Evolutionary conservation across 2,329 filamentous ascomycete genomes (phyloP).

Genomic region (Sporothrix luriei): DNA sequence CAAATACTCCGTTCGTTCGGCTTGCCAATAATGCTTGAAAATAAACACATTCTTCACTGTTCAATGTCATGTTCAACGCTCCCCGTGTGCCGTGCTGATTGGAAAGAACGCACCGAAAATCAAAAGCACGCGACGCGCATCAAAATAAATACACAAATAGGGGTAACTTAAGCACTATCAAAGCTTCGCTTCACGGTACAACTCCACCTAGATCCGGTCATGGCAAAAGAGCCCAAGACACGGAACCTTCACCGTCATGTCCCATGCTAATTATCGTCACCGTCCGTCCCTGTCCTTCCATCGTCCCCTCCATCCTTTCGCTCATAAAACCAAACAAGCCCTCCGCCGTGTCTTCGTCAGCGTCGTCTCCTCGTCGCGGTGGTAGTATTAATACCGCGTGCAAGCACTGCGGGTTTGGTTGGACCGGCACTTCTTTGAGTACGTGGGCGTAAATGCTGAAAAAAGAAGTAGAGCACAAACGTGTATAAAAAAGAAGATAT

Average conservation of each 20-base stretch:
- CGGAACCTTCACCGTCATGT: background rate
- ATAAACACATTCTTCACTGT: background rate
- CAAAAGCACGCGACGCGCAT: background rate
- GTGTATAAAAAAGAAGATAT: slow-evolving; percentile 25
- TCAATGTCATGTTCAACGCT: background rate
- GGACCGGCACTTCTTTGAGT: slow-evolving; percentile 25
- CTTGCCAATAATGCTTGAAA: background rate
- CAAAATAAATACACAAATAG: background rate
- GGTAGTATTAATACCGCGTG: slow-evolving; percentile 31
- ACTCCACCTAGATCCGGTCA: background rate
- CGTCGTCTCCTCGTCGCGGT: slow-evolving; percentile 28
- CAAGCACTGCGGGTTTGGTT: slow-evolving; percentile 30
- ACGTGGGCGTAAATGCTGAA: slow-evolving; percentile 13
- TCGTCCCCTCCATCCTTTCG: background rate
- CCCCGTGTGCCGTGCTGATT: slow-evolving; percentile 12
- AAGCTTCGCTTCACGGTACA: background rate
- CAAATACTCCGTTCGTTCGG: background rate
- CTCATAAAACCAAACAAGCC: slow-evolving; percentile 20
- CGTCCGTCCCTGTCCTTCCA: background rate
- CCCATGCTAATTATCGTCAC: background rate
- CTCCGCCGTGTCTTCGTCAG: slow-evolving; percentile 18
- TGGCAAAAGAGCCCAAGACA: background rate
- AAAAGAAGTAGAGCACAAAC: slow-evolving; percentile 15
- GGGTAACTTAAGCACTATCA: slow-evolving; percentile 16
- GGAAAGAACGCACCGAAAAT: slow-evolving; percentile 14